Base-by-base conservation (phyloP, 106 monocot species). In the Allium sativum region DNA sequence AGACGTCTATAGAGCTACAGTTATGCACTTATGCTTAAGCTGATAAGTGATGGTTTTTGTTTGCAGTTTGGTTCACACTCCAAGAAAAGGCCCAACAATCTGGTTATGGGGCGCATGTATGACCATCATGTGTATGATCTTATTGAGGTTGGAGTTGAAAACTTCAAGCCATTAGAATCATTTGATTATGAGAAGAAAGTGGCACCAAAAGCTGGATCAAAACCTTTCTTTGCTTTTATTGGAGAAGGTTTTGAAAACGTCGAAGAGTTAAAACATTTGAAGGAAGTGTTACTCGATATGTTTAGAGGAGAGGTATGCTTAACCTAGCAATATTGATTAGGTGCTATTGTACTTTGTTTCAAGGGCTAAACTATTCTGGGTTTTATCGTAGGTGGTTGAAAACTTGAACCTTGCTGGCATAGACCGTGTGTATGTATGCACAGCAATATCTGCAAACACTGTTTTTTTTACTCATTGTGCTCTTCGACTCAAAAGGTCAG, bases 81-180 rank as follows among this genome's bases (percentile, higher is more conserved):
- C 44, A 96, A 96, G 79, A 96, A 90, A 68, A 68, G 95, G 45
- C 95, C 90, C 17, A 78, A 96, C 79, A 96, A 96, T 75, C 63
- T 96, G 57, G 73, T 87, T 56, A 50, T 96, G 45, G 95, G 95
- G 20, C 67, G 95, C 46, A 90, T 74, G 64, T 95, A 81, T 74
- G 90, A 95, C 64, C 86, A 95, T 81, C 95, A 90, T 51, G 57
- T 90, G 45, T 96, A 96, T 59, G 95, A 90, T 74, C 90, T 96
- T 72, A 73, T 96, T 66, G 95, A 96, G 73, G 86, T 96, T 50
- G 95, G 95, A 56, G 81, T 95, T 12, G 90, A 96, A 45, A 90
- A 96, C 56, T 90, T 84, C 59, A 90, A 70, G 50, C 71, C 79
- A 1, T 77, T 90, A 44, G 82, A 84, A 43, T 84, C 81, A 59